phyloP scores from a whole-genome alignment of 805 yeast genomes.

The Cyberlindnera bimundalis region DNA sequence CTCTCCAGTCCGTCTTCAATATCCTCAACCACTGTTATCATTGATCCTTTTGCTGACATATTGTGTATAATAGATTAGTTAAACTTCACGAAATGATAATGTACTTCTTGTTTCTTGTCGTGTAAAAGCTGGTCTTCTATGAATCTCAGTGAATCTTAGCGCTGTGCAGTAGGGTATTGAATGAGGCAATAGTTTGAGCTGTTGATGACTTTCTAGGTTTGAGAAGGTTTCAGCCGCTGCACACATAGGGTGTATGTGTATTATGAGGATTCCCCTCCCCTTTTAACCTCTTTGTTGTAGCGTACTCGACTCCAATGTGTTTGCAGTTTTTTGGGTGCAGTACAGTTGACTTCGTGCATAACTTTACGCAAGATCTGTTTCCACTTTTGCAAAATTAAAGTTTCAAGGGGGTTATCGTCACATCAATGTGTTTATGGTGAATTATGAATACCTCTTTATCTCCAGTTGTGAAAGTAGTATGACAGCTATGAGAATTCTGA shows the following conservation, averaged over 20 bases:
- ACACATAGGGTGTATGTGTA: no score
- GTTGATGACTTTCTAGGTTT: not conserved
- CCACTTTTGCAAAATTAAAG: constrained; percentile 1
- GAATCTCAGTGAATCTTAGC: constrained; percentile 1
- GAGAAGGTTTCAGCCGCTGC: no score
- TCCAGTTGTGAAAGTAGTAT: no score
- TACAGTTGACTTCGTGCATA: no score
- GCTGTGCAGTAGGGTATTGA: not conserved
- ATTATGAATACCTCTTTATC: no score
- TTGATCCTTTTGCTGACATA: constrained; percentile 15
- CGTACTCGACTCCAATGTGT: no score
- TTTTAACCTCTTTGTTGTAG: no score
- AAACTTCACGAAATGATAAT: not conserved
- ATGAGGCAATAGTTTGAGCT: not conserved
- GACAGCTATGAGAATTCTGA: not conserved
- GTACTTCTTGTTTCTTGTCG: not conserved
- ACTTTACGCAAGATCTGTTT: constrained; percentile 5
- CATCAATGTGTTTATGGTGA: not conserved
- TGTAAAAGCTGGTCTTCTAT: not conserved
- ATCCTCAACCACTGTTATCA: constrained; percentile 17
- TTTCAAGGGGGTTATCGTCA: not conserved
- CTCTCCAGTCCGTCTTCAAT: constrained; percentile 9
- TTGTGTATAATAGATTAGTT: not conserved
- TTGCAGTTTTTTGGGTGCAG: no score
- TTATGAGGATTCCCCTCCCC: not conserved